Percentiles rank a stretch among this genome's conserved stretches.
Evolutionary conservation across 306 rosid genomes (phyloP).

Genomic region (Luffa aegyptiaca): DNA sequence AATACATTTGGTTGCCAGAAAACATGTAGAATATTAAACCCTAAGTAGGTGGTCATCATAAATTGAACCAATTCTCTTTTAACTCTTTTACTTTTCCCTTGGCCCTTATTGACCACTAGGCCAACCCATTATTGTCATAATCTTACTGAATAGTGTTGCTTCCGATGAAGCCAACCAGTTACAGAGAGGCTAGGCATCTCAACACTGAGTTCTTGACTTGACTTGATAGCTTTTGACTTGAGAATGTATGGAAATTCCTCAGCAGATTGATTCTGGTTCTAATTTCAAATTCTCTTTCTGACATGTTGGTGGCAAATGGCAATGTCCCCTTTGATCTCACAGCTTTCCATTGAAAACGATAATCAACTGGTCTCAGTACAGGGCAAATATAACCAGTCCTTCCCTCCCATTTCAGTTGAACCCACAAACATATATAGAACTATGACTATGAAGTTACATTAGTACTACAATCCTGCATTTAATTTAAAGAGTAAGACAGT

Average conservation of each 20-base stretch:
- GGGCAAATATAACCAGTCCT: slow-evolving; percentile 62
- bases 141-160: not conserved
- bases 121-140: not conserved
- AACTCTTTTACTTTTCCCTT: no score
- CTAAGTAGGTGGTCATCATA: no score
- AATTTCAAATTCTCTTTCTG: slow-evolving; percentile 47
- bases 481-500: no score
- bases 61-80: no score
- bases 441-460: not conserved
- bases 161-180: slow-evolving; percentile 62
- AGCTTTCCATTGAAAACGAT: slow-evolving; percentile 60
- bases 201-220: slow-evolving; percentile 42
- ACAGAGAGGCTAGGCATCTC: slow-evolving; percentile 61
- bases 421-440: not conserved
- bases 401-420: slow-evolving; percentile 22
- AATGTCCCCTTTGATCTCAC: slow-evolving; percentile 35
- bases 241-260: slow-evolving; percentile 1
- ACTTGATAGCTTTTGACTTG: not conserved
- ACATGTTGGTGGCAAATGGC: slow-evolving; percentile 21
- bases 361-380: slow-evolving; percentile 63
- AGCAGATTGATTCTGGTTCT: not conserved
- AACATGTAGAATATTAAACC: no score
- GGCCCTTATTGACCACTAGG: no score
- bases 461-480: no score
- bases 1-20: no score